phyloP scores from a whole-genome alignment of 2,329 filamentous ascomycete genomes.

The Colletotrichum navitas region DNA sequence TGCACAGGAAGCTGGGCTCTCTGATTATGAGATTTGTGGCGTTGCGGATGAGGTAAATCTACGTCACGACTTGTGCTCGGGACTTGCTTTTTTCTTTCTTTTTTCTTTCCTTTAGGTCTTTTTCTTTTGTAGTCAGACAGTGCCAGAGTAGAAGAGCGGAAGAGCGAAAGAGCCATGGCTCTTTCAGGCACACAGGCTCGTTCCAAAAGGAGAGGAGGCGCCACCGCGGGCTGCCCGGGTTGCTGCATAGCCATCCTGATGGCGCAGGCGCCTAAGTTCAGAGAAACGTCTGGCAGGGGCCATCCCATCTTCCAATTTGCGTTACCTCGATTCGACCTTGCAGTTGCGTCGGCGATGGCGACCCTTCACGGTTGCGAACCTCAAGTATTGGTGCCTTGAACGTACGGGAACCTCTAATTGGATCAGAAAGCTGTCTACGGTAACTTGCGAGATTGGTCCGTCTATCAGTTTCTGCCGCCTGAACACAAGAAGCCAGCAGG shows the following conservation, averaged over 20 bases:
- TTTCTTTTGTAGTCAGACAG: neutral
- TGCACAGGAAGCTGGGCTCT: slow-evolving; percentile 12
- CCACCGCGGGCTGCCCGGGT: neutral
- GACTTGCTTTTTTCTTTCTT: too few relatives aligned
- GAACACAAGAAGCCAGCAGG: too few relatives aligned
- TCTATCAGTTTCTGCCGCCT: neutral
- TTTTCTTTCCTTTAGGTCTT: too few relatives aligned
- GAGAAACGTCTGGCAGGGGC: neutral
- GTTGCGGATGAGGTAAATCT: slow-evolving; percentile 10
- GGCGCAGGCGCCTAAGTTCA: neutral
- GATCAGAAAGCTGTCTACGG: neutral
- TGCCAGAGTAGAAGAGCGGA: too few relatives aligned
- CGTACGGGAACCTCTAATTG: neutral
- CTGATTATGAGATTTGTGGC: slow-evolving; percentile 11
- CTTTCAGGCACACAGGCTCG: neutral
- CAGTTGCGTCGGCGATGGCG: neutral
- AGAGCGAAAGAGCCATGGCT: neutral
- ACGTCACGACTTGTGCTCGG: slow-evolving; percentile 1
- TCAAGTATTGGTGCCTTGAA: neutral
- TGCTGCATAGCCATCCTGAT: neutral
- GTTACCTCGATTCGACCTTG: neutral
- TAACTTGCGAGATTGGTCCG: neutral
- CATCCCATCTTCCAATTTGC: neutral
- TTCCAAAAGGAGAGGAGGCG: neutral
- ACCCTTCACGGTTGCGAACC: neutral